Base-by-base conservation (phyloP, 768 basidiomycete species). In the Wakefieldia striispora region DNA sequence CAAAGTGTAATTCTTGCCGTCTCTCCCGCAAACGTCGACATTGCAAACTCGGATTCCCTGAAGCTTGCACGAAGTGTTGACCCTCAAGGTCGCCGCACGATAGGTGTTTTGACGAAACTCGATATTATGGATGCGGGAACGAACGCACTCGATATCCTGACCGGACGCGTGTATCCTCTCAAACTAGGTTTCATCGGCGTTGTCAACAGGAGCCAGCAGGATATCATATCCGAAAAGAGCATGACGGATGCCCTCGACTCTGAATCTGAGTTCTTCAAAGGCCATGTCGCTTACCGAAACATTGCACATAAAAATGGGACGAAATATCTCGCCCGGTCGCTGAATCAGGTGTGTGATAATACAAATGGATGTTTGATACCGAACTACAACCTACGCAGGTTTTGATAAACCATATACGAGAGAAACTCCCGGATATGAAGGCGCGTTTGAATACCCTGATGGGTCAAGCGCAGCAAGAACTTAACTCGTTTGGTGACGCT, bases 71-170 rank as follows among this genome's bases (percentile, higher is more conserved):
- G 97, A 39, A 83, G 85, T 11, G 93, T 98, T 40, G 97, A 99
- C 62, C 91, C 95, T 0, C 92, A 97, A 69, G 95, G 95, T 11
- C 84, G 97, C 26, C 83, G 97, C 26, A 99, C 97, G 12, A 92
- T 98, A 48, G 97, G 97, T 43, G 89, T 99, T 17, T 77, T 99
- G 43, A 95, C 95, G 13, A 99, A 99, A 70, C 82, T 98, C 29
- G 97, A 99, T 71, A 79, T 99, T 40, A 99, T 99, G 97, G 97
- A 98, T 61, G 95, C 95, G 6, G 97, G 97, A 24, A 99, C 97
- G 31, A 97, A 99, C 67, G 97, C 97, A 19, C 73, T 95, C 31
- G 95, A 99, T 69, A 86, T 98, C 57, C 80, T 98, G 33, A 97
- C 92, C 0, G 97, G 97, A 35, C 88, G 95, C 51, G 90, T 97